Evolutionary conservation across 148 eudicot species (phyloP).

Genomic region (Rhododendron mucronatum): DNA sequence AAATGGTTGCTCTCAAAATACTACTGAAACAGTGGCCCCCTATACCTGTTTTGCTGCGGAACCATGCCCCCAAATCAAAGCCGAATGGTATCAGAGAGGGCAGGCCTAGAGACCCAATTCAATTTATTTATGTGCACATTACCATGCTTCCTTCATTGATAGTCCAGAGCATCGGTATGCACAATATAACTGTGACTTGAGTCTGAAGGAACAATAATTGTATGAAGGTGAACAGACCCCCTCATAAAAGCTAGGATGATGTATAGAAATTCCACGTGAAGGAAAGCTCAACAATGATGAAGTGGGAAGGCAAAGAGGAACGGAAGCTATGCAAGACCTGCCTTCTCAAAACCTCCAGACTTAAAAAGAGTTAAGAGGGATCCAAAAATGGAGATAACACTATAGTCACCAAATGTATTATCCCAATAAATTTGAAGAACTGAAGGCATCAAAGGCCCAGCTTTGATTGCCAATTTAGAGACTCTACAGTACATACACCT

Average conservation of each 20-base stretch:
- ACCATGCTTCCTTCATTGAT: no score
- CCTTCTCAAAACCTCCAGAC: constrained; percentile 2
- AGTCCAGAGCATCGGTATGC: no score
- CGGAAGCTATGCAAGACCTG: not conserved
- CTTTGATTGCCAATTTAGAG: not conserved
- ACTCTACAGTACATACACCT: not conserved
- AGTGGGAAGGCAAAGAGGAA: not conserved
- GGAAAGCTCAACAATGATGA: not conserved
- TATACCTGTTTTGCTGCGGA: no score
- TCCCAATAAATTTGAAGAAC: not conserved
- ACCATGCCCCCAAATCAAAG: no score
- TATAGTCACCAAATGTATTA: no score
- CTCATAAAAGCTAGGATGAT: not conserved
- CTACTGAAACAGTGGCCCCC: no score
- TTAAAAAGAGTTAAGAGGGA: not conserved
- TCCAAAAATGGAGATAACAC: not conserved
- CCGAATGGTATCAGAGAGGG: no score
- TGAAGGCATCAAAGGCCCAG: not conserved
- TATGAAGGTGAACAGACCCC: not conserved
- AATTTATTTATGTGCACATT: no score
- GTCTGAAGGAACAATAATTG: not conserved
- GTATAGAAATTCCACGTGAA: not conserved
- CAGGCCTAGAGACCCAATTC: no score
- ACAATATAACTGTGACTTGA: not conserved
- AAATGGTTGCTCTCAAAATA: no score